Evolutionary conservation across 2,329 filamentous ascomycete genomes (phyloP).

Genomic region (Fonsecaea nubica): DNA sequence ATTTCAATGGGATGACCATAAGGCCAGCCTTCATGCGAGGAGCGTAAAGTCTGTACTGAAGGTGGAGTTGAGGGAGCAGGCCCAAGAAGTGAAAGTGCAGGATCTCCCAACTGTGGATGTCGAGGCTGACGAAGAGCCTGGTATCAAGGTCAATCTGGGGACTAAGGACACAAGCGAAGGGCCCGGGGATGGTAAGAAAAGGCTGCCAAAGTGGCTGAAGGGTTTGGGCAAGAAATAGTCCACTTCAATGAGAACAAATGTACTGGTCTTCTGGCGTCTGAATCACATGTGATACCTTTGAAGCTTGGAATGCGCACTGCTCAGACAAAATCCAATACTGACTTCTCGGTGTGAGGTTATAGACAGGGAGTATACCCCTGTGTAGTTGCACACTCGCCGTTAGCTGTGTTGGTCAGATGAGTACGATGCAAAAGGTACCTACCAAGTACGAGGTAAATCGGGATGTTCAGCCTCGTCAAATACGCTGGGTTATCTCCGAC

Average conservation of each 20-base stretch:
- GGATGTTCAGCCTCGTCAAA: conserved; percentile 2
- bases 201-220: conserved; percentile 75
- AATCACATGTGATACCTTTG: background rate
- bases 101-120: conserved; percentile 56
- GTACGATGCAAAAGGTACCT: too few relatives aligned
- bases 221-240: conserved; percentile 71
- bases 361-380: background rate
- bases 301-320: background rate
- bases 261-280: background rate
- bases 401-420: too few relatives aligned
- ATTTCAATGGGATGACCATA: conserved; percentile 72
- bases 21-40: conserved; percentile 63
- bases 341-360: background rate
- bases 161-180: conserved; percentile 49
- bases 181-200: conserved; percentile 46
- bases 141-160: conserved; percentile 40
- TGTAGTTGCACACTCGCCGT: background rate
- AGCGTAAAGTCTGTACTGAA: conserved; percentile 65
- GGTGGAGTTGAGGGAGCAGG: conserved; percentile 65
- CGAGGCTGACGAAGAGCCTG: conserved; percentile 45
- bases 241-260: background rate
- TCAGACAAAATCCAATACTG: background rate
- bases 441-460: too few relatives aligned
- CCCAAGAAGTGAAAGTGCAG: conserved; percentile 70
- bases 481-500: conserved; percentile 7